Percentiles rank a stretch among this genome's conserved stretches.
Conservation (phyloP, 192 early-diverging fungal genomes). For the Umbelopsis ramanniana region DNA sequence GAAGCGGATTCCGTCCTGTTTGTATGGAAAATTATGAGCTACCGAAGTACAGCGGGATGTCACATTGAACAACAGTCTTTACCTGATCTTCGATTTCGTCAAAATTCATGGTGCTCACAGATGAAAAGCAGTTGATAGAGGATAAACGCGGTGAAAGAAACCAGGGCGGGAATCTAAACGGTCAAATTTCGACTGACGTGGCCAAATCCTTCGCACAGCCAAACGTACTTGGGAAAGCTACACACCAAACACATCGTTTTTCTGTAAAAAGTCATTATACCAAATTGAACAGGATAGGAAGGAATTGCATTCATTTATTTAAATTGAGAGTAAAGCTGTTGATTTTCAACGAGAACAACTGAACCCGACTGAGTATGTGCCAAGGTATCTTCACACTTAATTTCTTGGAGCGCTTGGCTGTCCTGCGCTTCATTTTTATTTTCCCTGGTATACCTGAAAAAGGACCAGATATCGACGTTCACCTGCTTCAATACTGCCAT, state of each 20-base stretch:
- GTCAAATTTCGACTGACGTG: slow-evolving; percentile 10
- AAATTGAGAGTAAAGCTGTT: too few relatives aligned
- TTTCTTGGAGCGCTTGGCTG: too few relatives aligned
- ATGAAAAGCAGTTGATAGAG: slow-evolving; percentile 14
- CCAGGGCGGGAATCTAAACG: slow-evolving; percentile 6
- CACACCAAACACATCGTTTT: too few relatives aligned
- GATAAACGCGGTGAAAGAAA: slow-evolving; percentile 17
- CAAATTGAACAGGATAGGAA: too few relatives aligned
- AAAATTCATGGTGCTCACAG: slow-evolving; percentile 69
- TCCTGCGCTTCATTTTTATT: too few relatives aligned
- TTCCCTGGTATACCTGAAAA: too few relatives aligned
- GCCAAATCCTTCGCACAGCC: not conserved
- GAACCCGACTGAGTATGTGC: too few relatives aligned
- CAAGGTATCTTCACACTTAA: too few relatives aligned
- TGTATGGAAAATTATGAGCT: not conserved
- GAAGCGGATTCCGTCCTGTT: slow-evolving; percentile 86
- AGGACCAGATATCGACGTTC: too few relatives aligned
- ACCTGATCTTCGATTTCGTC: slow-evolving; percentile 87
- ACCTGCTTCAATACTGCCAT: not conserved
- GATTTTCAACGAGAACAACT: too few relatives aligned
- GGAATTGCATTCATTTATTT: too few relatives aligned
- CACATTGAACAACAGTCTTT: not conserved
- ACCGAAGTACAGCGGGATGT: not conserved
- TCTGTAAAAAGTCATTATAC: too few relatives aligned
- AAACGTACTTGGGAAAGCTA: not conserved